These are phyloP conservation scores for Ochetophila trinervis DNA, from an alignment of 306 rosid genomes.

Conservation along the genomic window DNA sequence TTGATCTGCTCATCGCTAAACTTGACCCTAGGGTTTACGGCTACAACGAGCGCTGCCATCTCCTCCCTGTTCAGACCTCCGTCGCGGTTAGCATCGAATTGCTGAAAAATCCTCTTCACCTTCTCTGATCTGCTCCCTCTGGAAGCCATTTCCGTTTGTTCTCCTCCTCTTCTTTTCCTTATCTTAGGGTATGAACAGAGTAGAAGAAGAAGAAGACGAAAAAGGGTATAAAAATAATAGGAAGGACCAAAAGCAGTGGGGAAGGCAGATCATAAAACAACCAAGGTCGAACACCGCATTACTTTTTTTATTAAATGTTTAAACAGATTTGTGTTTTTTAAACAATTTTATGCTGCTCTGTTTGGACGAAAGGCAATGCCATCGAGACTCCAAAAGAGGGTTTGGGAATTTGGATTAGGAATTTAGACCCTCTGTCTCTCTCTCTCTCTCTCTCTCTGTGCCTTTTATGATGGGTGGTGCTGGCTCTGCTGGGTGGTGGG, in stretches of 20 bases:
- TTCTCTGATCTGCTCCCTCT: constrained; percentile 99
- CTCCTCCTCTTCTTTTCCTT: neutral
- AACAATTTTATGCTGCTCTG: no score
- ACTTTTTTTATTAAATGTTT: no score
- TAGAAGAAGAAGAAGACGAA: neutral
- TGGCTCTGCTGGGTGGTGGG: no score
- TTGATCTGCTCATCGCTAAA: constrained; percentile 97
- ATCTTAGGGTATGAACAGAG: constrained; percentile 12
- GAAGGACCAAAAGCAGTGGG: neutral
- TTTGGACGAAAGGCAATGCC: no score
- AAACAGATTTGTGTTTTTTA: no score
- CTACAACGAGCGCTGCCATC: constrained; percentile 94
- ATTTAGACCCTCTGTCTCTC: no score
- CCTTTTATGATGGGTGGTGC: no score
- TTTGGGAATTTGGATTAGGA: no score
- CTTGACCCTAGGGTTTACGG: constrained; percentile 97
- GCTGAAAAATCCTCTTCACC: constrained; percentile 82
- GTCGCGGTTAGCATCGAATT: constrained; percentile 75
- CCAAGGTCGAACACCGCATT: no score
- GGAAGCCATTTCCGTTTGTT: constrained; percentile 54
- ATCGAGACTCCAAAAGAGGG: no score
- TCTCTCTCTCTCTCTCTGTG: no score
- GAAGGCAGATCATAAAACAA: no score
- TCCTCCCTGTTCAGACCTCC: constrained; percentile 90
- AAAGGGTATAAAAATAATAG: neutral